These are phyloP conservation scores for Xylaria sp. DNA, from an alignment of 2,329 filamentous ascomycete genomes.

Conservation along the genomic window DNA sequence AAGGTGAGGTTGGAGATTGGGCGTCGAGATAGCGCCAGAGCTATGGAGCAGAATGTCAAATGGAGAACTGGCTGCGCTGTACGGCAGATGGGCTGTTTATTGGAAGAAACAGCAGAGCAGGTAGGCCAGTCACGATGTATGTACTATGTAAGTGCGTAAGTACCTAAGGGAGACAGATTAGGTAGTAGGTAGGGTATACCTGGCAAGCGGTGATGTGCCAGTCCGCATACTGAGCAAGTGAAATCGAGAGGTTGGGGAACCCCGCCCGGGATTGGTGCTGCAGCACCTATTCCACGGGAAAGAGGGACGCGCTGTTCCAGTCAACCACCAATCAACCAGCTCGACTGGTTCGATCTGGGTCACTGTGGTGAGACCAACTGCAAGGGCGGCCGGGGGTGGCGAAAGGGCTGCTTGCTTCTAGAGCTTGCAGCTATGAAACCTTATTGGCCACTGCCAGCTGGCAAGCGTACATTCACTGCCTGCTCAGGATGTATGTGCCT, in stretches of 20 bases:
- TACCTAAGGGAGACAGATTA: background rate
- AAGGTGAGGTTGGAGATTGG: slow-evolving; percentile 35
- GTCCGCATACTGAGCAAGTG: background rate
- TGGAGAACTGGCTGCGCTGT: slow-evolving; percentile 11
- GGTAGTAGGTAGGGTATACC: background rate
- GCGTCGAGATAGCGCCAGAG: slow-evolving; percentile 28
- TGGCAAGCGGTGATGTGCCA: no score
- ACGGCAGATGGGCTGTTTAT: slow-evolving; percentile 18
- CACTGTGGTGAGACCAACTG: slow-evolving; percentile 38
- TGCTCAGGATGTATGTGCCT: background rate
- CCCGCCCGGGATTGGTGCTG: slow-evolving; percentile 15
- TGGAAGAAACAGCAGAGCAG: background rate
- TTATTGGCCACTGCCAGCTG: slow-evolving; percentile 29
- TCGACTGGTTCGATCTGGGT: slow-evolving; percentile 31
- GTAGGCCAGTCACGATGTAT: background rate
- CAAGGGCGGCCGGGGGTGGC: slow-evolving; percentile 35
- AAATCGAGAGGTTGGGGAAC: slow-evolving; percentile 21
- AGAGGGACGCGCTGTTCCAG: slow-evolving; percentile 34
- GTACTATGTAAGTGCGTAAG: background rate
- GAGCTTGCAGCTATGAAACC: slow-evolving; percentile 19
- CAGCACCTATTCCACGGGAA: slow-evolving; percentile 24
- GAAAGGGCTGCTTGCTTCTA: slow-evolving; percentile 26
- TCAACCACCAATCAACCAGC: slow-evolving; percentile 9
- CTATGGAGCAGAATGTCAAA: background rate
- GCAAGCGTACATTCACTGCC: background rate